phyloP scores from a whole-genome alignment of 306 rosid species.

The Dryas octopetala region DNA sequence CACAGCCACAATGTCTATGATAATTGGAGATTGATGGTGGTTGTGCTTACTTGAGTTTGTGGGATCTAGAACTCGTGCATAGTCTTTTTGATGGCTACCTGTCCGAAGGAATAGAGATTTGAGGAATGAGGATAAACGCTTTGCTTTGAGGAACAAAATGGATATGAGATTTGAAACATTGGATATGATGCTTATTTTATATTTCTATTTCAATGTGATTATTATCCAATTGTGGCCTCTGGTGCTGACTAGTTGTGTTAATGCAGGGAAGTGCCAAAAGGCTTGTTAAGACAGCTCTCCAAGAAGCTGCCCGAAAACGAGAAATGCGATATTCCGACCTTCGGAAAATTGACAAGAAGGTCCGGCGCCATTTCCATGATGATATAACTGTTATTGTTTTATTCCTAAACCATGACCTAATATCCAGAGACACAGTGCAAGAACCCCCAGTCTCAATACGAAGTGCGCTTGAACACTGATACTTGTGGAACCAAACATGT shows the following conservation, averaged over 20 bases:
- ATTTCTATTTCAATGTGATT: background rate
- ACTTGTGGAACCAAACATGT: conserved; percentile 19
- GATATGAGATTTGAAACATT: no score
- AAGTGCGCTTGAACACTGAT: conserved; percentile 58
- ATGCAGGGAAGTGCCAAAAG: conserved; percentile 89
- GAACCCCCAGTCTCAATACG: conserved; percentile 60
- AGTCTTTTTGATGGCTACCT: background rate
- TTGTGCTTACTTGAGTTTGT: conserved; percentile 3
- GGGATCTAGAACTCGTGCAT: background rate
- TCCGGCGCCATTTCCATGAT: conserved; percentile 84
- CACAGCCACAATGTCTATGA: background rate
- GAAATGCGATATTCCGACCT: conserved; percentile 87
- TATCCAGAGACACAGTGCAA: conserved; percentile 51
- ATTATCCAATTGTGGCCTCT: background rate
- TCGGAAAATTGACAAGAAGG: conserved; percentile 72
- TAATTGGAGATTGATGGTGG: background rate
- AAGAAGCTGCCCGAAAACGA: conserved; percentile 88
- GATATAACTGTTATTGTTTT: conserved; percentile 85
- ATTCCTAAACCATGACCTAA: conserved; percentile 78
- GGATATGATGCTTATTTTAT: background rate
- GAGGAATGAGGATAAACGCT: background rate
- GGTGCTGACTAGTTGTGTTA: background rate
- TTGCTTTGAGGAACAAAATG: no score
- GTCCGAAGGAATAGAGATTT: background rate
- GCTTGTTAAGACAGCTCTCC: conserved; percentile 84